Percentiles rank a stretch among this genome's conserved stretches.
These are phyloP conservation scores for Alloteropsis semialata DNA, from an alignment of 176 grass and related monocot species.

Conservation along the genomic window DNA sequence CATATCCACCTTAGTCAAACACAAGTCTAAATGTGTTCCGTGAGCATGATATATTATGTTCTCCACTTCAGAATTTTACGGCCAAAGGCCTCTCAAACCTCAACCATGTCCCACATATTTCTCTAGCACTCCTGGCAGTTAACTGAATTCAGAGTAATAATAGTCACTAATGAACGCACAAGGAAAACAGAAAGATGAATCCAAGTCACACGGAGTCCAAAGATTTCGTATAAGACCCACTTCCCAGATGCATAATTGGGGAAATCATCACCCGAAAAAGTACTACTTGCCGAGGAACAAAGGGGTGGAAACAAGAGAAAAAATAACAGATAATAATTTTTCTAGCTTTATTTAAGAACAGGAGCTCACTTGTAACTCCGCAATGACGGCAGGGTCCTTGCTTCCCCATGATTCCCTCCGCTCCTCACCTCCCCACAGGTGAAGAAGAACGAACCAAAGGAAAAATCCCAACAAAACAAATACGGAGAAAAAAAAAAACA, in stretches of 20 bases:
- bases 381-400: slow-evolving; percentile 94
- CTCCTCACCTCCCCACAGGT: slow-evolving; percentile 38
- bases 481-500: slow-evolving; percentile 14
- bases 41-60: slow-evolving; percentile 13
- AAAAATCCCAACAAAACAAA: slow-evolving; percentile 33
- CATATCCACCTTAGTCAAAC: slow-evolving; percentile 9
- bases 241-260: slow-evolving; percentile 57
- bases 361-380: slow-evolving; percentile 99
- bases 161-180: slow-evolving; percentile 7
- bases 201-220: background rate
- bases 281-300: slow-evolving; percentile 25
- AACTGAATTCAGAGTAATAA: slow-evolving; percentile 28
- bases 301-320: slow-evolving; percentile 2
- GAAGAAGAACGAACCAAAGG: slow-evolving; percentile 36
- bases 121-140: background rate
- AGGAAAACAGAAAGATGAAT: slow-evolving; percentile 26
- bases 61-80: slow-evolving; percentile 35
- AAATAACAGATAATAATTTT: slow-evolving; percentile 21
- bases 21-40: slow-evolving; percentile 7
- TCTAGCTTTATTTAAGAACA: slow-evolving; percentile 45
- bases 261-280: slow-evolving; percentile 16
- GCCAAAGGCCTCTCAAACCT: background rate
- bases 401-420: slow-evolving; percentile 69
- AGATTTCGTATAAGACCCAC: slow-evolving; percentile 30
- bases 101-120: slow-evolving; percentile 31